Evolutionary conservation across 345 rosid genomes (phyloP), one percentile per base, ranked within the genome.

Genomic region (Murraya paniculata): DNA sequence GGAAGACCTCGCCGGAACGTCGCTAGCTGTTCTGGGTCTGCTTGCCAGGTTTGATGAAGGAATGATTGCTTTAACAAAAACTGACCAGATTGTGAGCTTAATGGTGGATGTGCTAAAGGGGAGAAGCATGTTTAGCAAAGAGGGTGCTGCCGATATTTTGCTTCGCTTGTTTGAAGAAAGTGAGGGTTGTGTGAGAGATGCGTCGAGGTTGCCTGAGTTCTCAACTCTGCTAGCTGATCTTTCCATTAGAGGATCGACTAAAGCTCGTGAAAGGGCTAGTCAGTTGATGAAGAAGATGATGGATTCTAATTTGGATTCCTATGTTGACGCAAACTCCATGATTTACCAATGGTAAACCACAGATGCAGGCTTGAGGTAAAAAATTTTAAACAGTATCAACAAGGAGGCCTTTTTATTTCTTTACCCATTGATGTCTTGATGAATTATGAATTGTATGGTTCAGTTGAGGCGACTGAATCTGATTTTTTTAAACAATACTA

Each of bases 121-220:
- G 28, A 81, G 87, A 64, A 77, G 89, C 79, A 89, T 88, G 89
- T 16, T 86, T 84, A 84, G 91, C 78, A 89, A 88, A 71, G 92
- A 91, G 79, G 94, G 94, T 0, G 92, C 92, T 0, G 88, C 91
- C 0, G 92, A 91, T 9, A 82, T 91, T 35, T 84, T 89, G 0
- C 33, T 89, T 24, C 83, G 86, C 16, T 50, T 89, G 31, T 87
- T 91, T 0, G 94, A 91, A 21, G 94, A 88, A 79, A 89, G 89
- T 25, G 88, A 89, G 64, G 86, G 76, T 7, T 85, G 89, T 39
- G 28, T 80, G 1, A 82, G 86, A 69, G 90, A 85, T 48, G 94
- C 94, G 9, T 6, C 68, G 70, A 28, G 80, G 77, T 18, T 87
- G 57, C 82, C 80, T 1, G 91, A 87, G 61, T 79, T 88, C 59